These are phyloP conservation scores for Nidularia pulvinata DNA, from an alignment of 768 basidiomycete species.

Conservation along the genomic window DNA sequence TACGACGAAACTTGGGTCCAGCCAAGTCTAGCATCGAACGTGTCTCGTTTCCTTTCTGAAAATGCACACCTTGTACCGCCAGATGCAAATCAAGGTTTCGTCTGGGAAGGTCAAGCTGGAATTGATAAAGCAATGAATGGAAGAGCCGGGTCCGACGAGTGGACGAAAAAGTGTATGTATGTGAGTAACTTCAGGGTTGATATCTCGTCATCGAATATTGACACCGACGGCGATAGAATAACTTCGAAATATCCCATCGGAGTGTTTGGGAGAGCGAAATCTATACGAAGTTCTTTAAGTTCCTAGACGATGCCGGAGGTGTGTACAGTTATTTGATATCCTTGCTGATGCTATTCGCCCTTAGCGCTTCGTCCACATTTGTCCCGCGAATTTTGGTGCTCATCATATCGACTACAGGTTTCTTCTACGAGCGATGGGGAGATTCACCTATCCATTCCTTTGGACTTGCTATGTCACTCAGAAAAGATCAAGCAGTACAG, in stretches of 20 bases:
- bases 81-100: slow-evolving; percentile 20
- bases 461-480: slow-evolving; percentile 21
- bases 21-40: slow-evolving; percentile 20
- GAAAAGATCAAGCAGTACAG: slow-evolving; percentile 23
- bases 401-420: too few relatives aligned
- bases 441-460: slow-evolving; percentile 24
- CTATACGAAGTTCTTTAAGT: slow-evolving; percentile 20
- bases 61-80: slow-evolving; percentile 7
- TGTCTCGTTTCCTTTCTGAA: slow-evolving; percentile 16
- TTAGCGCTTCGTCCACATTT: too few relatives aligned
- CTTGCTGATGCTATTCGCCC: neutral
- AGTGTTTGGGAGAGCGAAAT: slow-evolving; percentile 20
- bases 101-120: slow-evolving; percentile 14
- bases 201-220: neutral
- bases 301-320: slow-evolving; percentile 20
- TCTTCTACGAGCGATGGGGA: slow-evolving; percentile 27
- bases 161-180: slow-evolving; percentile 23
- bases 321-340: neutral
- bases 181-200: slow-evolving; percentile 12
- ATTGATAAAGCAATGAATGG: slow-evolving; percentile 19
- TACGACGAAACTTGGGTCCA: slow-evolving; percentile 23
- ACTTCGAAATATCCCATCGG: slow-evolving; percentile 26
- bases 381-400: too few relatives aligned
- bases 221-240: slow-evolving; percentile 13
- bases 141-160: slow-evolving; percentile 18